Evolutionary conservation across 148 eudicot genomes (phyloP).

Genomic region (Dysphania ambrosioides): DNA sequence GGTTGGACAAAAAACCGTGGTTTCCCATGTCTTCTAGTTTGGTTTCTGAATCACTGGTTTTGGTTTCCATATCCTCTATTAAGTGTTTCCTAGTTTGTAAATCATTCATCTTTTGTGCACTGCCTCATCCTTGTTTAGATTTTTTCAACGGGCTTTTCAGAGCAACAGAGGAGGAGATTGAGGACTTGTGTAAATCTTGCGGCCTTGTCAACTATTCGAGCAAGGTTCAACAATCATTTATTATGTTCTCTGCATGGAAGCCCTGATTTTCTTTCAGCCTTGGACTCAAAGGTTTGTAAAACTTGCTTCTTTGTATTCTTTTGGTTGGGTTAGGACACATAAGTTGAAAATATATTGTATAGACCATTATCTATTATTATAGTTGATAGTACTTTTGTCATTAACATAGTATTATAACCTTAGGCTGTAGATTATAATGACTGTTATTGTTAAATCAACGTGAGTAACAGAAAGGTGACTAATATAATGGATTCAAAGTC

Average conservation of each 20-base stretch:
- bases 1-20: too few species aligned
- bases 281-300: conserved; percentile 25
- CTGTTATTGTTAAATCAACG: conserved; percentile 8
- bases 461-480: conserved; percentile 18
- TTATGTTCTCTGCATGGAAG: conserved; percentile 82
- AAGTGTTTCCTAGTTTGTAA: not conserved
- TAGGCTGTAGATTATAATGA: conserved; percentile 8
- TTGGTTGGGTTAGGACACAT: not conserved
- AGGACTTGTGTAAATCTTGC: conserved; percentile 76
- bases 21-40: too few species aligned
- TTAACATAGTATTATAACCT: conserved; percentile 10
- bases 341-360: conserved; percentile 1
- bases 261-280: conserved; percentile 39
- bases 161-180: conserved; percentile 63
- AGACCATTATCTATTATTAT: not conserved
- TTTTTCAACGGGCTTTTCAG: conserved; percentile 41
- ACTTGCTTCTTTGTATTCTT: not conserved
- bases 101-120: not conserved
- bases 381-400: conserved; percentile 1
- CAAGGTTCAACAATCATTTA: conserved; percentile 68
- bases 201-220: conserved; percentile 72
- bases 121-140: conserved; percentile 1
- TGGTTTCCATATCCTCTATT: not conserved
- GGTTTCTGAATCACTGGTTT: too few species aligned
- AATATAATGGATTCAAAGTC: conserved; percentile 5